Conservation (phyloP, 2,329 filamentous ascomycete species). For the Hypoxylon sp. region DNA sequence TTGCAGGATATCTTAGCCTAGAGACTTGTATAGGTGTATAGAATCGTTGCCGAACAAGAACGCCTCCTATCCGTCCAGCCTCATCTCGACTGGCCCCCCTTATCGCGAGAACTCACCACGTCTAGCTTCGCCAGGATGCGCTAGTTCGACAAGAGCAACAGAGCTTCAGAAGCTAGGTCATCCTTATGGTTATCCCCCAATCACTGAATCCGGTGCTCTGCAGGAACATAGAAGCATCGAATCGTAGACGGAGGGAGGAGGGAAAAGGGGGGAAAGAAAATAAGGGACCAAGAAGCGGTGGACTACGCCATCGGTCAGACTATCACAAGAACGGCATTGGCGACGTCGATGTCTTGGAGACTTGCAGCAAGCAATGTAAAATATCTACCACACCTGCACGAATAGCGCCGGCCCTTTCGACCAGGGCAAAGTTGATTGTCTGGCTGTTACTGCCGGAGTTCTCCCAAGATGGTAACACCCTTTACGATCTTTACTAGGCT, state of each 20-base stretch:
- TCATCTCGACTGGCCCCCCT: constrained; percentile 14
- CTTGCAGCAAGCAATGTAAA: constrained; percentile 5
- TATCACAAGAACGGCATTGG: constrained; percentile 25
- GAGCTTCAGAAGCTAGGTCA: constrained; percentile 19
- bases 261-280: constrained; percentile 15
- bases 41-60: constrained; percentile 5
- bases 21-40: constrained; percentile 9
- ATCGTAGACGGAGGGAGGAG: neutral
- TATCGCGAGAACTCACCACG: constrained; percentile 26
- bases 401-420: constrained; percentile 30
- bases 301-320: constrained; percentile 13
- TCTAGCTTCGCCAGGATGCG: constrained; percentile 18
- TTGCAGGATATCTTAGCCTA: constrained; percentile 11
- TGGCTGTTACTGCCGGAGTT: constrained; percentile 25
- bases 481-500: constrained; percentile 13
- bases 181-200: constrained; percentile 3
- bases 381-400: neutral
- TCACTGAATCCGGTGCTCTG: constrained; percentile 25
- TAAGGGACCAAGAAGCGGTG: constrained; percentile 31
- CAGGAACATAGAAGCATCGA: constrained; percentile 27
- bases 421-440: constrained; percentile 12
- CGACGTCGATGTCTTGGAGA: constrained; percentile 20
- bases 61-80: constrained; percentile 14
- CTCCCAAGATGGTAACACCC: constrained; percentile 28
- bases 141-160: constrained; percentile 21